Evolutionary conservation across 345 rosid genomes (phyloP).

Genomic region (Dipteronia dyeriana): DNA sequence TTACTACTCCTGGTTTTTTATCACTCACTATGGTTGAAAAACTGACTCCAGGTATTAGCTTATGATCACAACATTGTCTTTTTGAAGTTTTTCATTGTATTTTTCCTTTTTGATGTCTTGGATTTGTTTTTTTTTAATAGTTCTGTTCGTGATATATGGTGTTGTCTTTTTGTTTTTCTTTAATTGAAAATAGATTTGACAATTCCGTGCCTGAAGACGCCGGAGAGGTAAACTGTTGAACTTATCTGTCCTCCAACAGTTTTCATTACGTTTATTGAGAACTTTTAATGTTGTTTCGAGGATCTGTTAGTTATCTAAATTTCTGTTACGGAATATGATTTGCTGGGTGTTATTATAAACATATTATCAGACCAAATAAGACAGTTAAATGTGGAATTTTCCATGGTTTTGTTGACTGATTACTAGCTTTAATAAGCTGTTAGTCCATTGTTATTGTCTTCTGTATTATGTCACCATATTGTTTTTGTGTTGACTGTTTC

Average conservation of each 20-base stretch:
- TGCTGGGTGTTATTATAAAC: no score
- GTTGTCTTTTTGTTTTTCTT: conserved; percentile 13
- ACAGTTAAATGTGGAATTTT: neutral
- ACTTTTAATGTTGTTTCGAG: neutral
- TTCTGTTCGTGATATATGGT: conserved; percentile 9
- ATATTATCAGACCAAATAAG: neutral
- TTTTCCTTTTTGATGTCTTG: neutral
- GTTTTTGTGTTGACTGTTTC: neutral
- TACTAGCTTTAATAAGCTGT: neutral
- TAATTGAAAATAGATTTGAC: conserved; percentile 56
- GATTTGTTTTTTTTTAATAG: neutral
- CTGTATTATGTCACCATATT: neutral
- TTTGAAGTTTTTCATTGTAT: neutral
- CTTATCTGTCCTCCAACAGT: neutral
- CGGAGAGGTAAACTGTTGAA: conserved; percentile 61
- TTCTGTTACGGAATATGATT: no score
- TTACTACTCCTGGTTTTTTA: conserved; percentile 82
- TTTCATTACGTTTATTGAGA: neutral
- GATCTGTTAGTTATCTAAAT: no score
- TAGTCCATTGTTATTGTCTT: neutral
- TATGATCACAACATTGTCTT: neutral
- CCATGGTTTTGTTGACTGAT: neutral
- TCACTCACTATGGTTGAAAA: conserved; percentile 77
- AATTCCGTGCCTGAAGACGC: conserved; percentile 88
- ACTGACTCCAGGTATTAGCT: conserved; percentile 54